Evolutionary conservation across 768 basidiomycete genomes (phyloP).

Genomic region (Lyophyllum decastes): DNA sequence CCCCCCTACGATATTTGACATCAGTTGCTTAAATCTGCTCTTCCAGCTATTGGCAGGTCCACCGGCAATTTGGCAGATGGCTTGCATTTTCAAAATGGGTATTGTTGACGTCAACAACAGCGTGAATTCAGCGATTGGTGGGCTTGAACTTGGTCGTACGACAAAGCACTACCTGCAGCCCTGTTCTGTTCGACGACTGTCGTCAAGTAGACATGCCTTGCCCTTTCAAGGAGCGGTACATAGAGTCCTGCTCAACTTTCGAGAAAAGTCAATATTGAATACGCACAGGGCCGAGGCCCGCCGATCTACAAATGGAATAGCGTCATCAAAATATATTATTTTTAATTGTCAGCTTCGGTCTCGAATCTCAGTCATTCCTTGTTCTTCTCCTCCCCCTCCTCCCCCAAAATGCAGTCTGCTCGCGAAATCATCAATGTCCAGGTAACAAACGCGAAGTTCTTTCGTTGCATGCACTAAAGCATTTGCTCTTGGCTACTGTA

Average conservation of each 20-base stretch:
- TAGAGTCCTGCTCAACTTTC: neutral
- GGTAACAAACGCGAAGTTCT: slow-evolving; percentile 34
- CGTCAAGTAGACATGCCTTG: neutral
- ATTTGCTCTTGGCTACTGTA: slow-evolving; percentile 23
- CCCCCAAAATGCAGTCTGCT: slow-evolving; percentile 22
- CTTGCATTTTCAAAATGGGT: too few species aligned
- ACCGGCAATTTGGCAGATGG: too few species aligned
- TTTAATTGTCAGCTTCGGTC: slow-evolving; percentile 8
- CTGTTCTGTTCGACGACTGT: too few species aligned
- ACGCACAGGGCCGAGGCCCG: neutral
- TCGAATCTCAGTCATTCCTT: slow-evolving; percentile 9
- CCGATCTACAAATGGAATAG: slow-evolving; percentile 1
- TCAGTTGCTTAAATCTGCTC: too few species aligned
- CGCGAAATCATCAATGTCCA: slow-evolving; percentile 87
- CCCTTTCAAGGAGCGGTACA: neutral
- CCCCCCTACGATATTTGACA: too few species aligned
- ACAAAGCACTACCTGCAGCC: too few species aligned
- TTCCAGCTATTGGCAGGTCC: too few species aligned
- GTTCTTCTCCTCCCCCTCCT: slow-evolving; percentile 1
- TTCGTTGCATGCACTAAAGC: slow-evolving; percentile 4
- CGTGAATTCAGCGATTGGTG: too few species aligned
- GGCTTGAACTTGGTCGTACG: too few species aligned
- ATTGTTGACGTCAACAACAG: too few species aligned
- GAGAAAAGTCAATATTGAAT: neutral
- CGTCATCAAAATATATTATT: slow-evolving; percentile 5